Conservation (phyloP, 2,329 filamentous ascomycete genomes). For the Colletotrichum filicis region DNA sequence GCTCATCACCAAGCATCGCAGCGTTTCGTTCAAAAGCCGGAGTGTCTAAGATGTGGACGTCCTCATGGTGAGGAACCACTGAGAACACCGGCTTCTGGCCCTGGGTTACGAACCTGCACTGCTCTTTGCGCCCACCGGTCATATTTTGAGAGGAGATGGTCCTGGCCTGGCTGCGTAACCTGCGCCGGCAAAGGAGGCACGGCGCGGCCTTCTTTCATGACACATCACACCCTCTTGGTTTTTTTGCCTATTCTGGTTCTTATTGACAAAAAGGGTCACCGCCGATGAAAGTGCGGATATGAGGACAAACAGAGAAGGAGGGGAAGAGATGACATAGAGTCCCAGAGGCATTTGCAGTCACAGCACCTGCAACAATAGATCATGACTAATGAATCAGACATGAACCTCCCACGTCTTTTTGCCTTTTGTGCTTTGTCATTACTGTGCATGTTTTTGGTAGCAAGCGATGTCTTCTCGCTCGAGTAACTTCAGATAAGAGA, state of each 20-base stretch:
- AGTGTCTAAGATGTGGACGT: background rate
- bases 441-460: background rate
- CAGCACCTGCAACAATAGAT: constrained; percentile 26
- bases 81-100: constrained; percentile 1
- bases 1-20: background rate
- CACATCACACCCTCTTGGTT: constrained; percentile 9
- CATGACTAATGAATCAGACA: constrained; percentile 31
- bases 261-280: constrained; percentile 12
- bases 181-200: constrained; percentile 36
- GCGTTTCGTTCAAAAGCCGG: constrained; percentile 1
- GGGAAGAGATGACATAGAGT: constrained; percentile 15
- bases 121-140: constrained; percentile 21
- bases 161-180: constrained; percentile 38
- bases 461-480: background rate
- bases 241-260: constrained; percentile 16
- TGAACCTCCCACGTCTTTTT: constrained; percentile 4
- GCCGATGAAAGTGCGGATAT: constrained; percentile 1
- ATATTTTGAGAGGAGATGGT: background rate
- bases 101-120: background rate
- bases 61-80: background rate
- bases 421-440: background rate
- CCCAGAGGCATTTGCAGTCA: constrained; percentile 14
- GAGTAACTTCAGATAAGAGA: too few relatives aligned
- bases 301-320: background rate
- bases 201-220: constrained; percentile 30